Evolutionary conservation across 148 eudicot genomes (phyloP), one percentile per base, ranked within the genome.

Genomic region (Amaranthus cruentus): DNA sequence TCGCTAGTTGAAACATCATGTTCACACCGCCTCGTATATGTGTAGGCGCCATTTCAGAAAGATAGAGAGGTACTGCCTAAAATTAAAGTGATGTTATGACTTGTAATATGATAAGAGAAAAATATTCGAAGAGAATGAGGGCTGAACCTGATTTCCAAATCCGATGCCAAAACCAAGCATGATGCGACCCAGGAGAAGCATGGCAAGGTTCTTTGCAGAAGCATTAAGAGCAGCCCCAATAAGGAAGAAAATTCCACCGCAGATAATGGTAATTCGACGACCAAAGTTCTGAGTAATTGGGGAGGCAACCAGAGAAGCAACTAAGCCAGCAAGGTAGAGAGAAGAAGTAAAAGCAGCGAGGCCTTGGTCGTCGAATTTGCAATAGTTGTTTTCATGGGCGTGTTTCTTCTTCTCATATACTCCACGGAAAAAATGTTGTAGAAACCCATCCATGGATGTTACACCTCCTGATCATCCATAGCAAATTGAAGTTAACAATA

Each of bases 141-240:
- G 13, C 13, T 66, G 57, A 61, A 89, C 96, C 90, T 91, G 97
- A 56, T 93, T 93, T 62, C 98, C 98, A 61, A 93, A 89, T 62
- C 98, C 97, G 62, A 93, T 93, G 81, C 98, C 98, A 69, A 93
- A 68, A 46, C 98, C 97, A 51, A 93, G 95, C 98, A 93, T 85
- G 76, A 91, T 88, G 55, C 98, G 81, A 21, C 98, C 98, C 60
- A 87, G 49, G 55, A 91, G 83, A 47, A 93, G 92, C 97, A 93
- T 93, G 42, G 77, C 79, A 3, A 93, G 76, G 76, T 90, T 85
- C 9, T 76, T 74, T 14, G 98, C 91, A 11, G 92, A 69, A 60
- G 98, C 92, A 80, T 91, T 85, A 10, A 93, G 80, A 55, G 87
- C 68, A 12, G 98, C 92, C 55, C 98, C 98, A 3, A 87, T 9